Evolutionary conservation across 805 yeast species (phyloP), one percentile per base, ranked within the genome.

Genomic region (Candida mattraensis): DNA sequence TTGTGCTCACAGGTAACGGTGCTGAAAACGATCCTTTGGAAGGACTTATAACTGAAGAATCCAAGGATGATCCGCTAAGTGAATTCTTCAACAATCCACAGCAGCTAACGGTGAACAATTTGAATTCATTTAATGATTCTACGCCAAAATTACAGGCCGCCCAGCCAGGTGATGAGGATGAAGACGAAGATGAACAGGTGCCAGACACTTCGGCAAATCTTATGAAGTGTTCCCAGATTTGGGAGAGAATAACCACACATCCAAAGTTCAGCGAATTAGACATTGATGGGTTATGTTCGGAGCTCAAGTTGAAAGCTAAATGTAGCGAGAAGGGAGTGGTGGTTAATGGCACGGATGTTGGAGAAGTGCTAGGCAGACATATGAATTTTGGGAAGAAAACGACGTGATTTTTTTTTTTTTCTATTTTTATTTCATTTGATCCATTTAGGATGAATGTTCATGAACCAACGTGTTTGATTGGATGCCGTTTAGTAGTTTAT

Each of bases 161-260:
- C 42, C 18, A 45, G 41, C 26, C 24, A n/a, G 36, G 28, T 13
- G 44, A 27, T 10, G 39, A 43, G 11, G 38, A 41, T 11, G 40
- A 56, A 18, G 67, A 54, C 24, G 58, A 51, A 13, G 65, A 55
- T 28, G 67, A 55, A 52, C 57, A 58, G 17, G 89, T 87, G 3
- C 95, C 95, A 5, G 75, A 83, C 4, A 83, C 77, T 7, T 83
- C 79, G 39, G 63, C 61, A 12, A 69, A 74, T 10, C 57, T 78
- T 48, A 63, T 84, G 63, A 78, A 78, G 54, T 93, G 99, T 61
- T 77, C 95, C 0, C 96, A 88, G 49, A 83, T 91, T 11, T 93
- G 99, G 99, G 98, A 91, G 61, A 75, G 98, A 54, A 83, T 93
- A 24, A 85, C 96, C 2, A 63, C 93, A 15, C 98, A 93, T 69